Conservation (phyloP, 345 rosid genomes). For the Bruguiera sexangula region DNA sequence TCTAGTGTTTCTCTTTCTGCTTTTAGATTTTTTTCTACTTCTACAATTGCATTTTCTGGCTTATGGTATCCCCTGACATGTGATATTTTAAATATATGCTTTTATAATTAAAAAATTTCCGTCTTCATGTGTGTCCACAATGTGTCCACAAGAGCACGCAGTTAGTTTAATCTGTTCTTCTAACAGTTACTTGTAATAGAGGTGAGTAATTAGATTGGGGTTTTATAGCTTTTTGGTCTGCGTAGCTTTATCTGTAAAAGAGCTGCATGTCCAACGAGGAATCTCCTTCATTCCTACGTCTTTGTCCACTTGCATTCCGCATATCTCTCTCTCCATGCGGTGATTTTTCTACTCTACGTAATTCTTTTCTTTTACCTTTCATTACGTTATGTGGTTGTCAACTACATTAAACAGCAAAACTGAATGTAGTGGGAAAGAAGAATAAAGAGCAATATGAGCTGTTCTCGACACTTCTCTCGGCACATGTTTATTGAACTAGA, state of each 20-base stretch:
- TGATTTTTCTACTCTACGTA: background rate
- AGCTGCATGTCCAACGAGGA: slow-evolving; percentile 25
- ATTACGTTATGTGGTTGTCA: too few relatives aligned
- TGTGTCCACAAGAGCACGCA: slow-evolving; percentile 17
- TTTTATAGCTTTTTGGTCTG: slow-evolving; percentile 5
- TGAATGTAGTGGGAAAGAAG: slow-evolving; percentile 1
- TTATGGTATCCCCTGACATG: background rate
- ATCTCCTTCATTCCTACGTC: slow-evolving; percentile 21
- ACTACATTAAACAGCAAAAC: background rate
- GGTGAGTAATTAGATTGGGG: slow-evolving; percentile 26
- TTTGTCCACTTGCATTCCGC: background rate
- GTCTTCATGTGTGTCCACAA: slow-evolving; percentile 20
- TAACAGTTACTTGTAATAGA: slow-evolving; percentile 35
- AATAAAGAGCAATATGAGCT: background rate
- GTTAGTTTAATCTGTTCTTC: slow-evolving; percentile 14
- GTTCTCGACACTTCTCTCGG: background rate
- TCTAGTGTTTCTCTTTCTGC: slow-evolving; percentile 14
- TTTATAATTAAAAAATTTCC: slow-evolving; percentile 13
- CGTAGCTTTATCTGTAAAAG: slow-evolving; percentile 17
- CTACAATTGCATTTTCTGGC: too few relatives aligned
- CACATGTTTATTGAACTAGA: background rate
- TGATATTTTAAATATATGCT: background rate
- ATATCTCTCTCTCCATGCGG: background rate
- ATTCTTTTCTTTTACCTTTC: background rate
- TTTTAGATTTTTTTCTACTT: background rate